These are phyloP conservation scores for Thymus mandschuricus DNA, from an alignment of 257 asterid species.

Conservation along the genomic window DNA sequence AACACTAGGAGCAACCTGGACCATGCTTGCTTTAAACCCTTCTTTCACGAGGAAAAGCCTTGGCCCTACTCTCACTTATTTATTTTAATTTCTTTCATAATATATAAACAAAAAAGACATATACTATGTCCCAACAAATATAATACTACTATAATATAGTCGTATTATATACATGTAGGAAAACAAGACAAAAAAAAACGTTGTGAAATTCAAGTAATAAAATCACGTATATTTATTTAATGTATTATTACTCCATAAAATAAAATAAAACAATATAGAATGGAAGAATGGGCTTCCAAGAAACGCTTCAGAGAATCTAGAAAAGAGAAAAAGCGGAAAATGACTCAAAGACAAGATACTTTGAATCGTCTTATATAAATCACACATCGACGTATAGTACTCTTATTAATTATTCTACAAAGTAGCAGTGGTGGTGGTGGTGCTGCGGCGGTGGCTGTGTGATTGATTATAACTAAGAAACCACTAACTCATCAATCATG, in stretches of 20 bases:
- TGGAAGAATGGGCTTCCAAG: constrained; percentile 70
- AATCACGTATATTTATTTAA: neutral
- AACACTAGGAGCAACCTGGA: constrained; percentile 37
- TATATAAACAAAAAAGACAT: neutral
- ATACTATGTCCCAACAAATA: neutral
- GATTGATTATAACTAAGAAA: no score
- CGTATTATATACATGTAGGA: neutral
- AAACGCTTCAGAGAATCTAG: constrained; percentile 89
- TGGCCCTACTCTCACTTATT: constrained; percentile 25
- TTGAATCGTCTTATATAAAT: constrained; percentile 67
- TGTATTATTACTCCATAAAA: no score
- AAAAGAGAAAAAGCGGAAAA: constrained; percentile 75
- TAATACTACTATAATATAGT: neutral
- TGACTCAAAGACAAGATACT: constrained; percentile 89
- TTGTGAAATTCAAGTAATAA: neutral
- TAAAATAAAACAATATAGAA: neutral
- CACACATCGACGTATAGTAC: constrained; percentile 20
- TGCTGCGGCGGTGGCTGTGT: constrained; percentile 8
- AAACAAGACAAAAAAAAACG: constrained; percentile 31
- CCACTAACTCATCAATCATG: constrained; percentile 39
- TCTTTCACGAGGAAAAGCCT: constrained; percentile 46
- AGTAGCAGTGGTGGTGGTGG: constrained; percentile 21
- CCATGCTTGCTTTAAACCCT: constrained; percentile 51
- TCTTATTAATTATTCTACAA: neutral
- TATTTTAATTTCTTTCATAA: neutral